Evolutionary conservation across 805 yeast genomes (phyloP), one percentile per base, ranked within the genome.

Genomic region (Metschnikowia gelsemii): DNA sequence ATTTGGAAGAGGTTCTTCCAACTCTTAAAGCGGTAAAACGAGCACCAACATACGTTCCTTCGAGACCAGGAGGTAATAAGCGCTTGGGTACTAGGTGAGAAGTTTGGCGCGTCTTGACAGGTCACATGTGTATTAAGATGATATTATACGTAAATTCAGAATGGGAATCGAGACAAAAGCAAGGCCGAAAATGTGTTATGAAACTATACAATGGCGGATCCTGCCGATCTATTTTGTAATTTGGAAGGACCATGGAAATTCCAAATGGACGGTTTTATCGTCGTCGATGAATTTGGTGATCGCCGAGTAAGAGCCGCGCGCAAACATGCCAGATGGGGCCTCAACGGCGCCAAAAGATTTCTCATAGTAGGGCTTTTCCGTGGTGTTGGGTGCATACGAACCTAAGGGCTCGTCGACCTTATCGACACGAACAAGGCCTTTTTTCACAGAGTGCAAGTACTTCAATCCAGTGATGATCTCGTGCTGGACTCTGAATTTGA

Each of bases 391-490:
- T 8, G 96, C 90, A 62, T 82, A 90, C 3, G 93, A 82, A 3
- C 97, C 97, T 59, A 88, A 75, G 32, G 90, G 93, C 62, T 88
- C 95, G 50, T 87, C 95, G 31, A 82, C 66, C 59, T 84, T 87
- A 59, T 87, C 96, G 29, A 90, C 87, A 19, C 90, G 78, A 48
- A 90, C 85, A 24, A 96, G 96, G 2, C 90, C 80, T 60, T 89
- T 86, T 64, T 87, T 88, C 49, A 88, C 84, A 14, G 79, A 79
- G 63, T 87, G 96, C 50, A 87, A 75, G 62, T 89, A 90, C 59
- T 84, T 82, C 59, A 90, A 76, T 1, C 97, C 97, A 2, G 96
- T 89, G 54, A 90, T 82, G 51, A 90, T 87, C 60, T 87, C 95
- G 56, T 85, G 91, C 63, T 89, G 96, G 24, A 90, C 84, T 51